Evolutionary conservation across 164 flowering plant genomes (phyloP), one percentile per base, ranked within the genome.

Genomic region (Aristolochia californica): DNA sequence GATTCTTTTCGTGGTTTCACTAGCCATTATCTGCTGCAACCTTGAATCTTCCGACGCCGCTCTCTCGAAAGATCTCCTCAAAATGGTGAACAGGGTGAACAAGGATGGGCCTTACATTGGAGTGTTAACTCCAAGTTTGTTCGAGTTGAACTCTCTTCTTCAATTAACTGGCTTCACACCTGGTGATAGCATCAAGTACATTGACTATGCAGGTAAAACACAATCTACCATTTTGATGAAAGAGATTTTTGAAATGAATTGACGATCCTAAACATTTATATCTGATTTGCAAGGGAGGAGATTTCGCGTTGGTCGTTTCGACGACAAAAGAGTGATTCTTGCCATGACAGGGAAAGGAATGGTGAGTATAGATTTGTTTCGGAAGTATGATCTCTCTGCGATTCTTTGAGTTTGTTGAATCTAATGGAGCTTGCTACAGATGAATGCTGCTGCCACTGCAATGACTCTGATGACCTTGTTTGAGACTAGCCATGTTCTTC

Each of bases 101-200:
- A 62, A 40, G 38, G 23, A 71, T 5, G 87, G 91, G 38, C 82
- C 91, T 21, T 78, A 72, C 55, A 57, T 80, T 12, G 91, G 87
- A 0, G 52, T 82, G 17, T 74, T 84, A 17, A 71, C 73, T 30
- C 85, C 91, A 14, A 84, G 77, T 57, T 13, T 60, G 45, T 82
- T 72, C 66, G 91, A 84, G 70, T 66, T 84, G 76, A 64, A 65
- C 62, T 85, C 87, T 59, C 91, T 84, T 72, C 78, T 82, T 38
- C 63, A 73, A 53, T 79, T 83, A 51, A 53, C 75, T 21, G 74
- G 77, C 64, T 84, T 74, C 61, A 17, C 60, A 4, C 55, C 74
- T 21, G 53, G 66, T 64, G 47, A 25, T 1, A 59, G 57, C 9
- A 58, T 56, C n/a, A 30, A 28, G 13, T 18, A 62, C 67, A 23